A percentile compares a stretch with the other conserved stretches of the same genome.
These are phyloP conservation scores for Neurospora sp. DNA, from an alignment of 2,329 filamentous ascomycete genomes.

Conservation along the genomic window DNA sequence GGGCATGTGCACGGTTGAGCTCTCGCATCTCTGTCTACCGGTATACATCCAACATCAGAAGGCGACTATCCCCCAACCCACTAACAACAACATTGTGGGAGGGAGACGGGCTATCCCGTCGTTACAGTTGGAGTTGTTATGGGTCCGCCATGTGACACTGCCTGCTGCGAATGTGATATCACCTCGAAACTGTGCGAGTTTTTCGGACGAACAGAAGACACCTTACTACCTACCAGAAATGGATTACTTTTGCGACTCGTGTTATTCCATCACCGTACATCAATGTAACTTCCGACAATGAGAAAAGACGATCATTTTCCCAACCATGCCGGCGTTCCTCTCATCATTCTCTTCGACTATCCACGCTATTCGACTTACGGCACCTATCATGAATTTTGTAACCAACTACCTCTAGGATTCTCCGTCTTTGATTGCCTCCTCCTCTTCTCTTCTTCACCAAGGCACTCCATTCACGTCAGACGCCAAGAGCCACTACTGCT, in stretches of 20 bases:
- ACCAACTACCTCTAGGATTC: too few relatives aligned
- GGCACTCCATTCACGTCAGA: background rate
- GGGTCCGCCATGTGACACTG: background rate
- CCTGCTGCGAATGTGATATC: background rate
- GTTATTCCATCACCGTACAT: background rate
- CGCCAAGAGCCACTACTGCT: background rate
- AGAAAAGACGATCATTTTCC: background rate
- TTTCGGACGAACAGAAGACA: background rate
- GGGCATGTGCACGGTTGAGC: background rate
- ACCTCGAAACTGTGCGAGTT: background rate
- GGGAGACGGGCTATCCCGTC: background rate
- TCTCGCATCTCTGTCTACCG: background rate
- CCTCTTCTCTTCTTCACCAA: background rate
- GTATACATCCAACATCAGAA: background rate
- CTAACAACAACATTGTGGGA: background rate
- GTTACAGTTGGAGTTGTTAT: background rate
- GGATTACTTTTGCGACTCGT: background rate
- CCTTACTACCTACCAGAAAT: background rate
- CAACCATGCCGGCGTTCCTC: background rate
- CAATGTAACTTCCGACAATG: background rate
- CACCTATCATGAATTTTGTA: background rate
- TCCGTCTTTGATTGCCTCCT: background rate
- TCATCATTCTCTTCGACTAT: background rate
- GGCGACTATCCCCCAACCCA: background rate
- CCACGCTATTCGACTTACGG: background rate